Evolutionary conservation across 805 yeast genomes (phyloP).

Genomic region (Osmozyma mogii): DNA sequence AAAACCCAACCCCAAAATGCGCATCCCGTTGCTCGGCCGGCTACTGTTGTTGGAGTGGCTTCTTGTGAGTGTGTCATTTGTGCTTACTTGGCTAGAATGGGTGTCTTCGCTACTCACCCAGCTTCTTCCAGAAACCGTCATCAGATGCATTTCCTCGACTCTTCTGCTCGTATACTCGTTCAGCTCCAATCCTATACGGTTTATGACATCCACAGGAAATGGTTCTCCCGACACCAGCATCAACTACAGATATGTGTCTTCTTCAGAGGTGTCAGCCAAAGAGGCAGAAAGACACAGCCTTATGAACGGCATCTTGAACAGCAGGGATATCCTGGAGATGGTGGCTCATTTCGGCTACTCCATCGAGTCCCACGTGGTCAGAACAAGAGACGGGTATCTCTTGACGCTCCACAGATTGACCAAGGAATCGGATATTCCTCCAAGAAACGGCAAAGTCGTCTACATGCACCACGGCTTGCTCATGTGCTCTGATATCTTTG

Average conservation of each 20-base stretch:
- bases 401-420: constrained; percentile 65
- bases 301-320: constrained; percentile 35
- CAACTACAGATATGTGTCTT: constrained; percentile 18
- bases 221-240: too few relatives aligned
- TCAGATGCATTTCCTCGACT: constrained; percentile 26
- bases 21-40: constrained; percentile 23
- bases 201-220: too few relatives aligned
- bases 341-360: constrained; percentile 60
- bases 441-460: constrained; percentile 40
- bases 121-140: constrained; percentile 37
- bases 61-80: constrained; percentile 34
- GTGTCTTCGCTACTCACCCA: constrained; percentile 36
- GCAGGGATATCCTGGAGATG: constrained; percentile 55
- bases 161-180: constrained; percentile 19
- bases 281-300: constrained; percentile 17
- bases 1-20: constrained; percentile 7
- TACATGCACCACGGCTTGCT: constrained; percentile 89
- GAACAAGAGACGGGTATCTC: constrained; percentile 70
- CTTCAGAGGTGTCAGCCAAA: constrained; percentile 9
- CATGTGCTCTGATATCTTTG: constrained; percentile 81
- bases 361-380: constrained; percentile 69
- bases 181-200: constrained; percentile 20
- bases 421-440: constrained; percentile 19
- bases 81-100: constrained; percentile 44
- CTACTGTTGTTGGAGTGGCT: constrained; percentile 44